Percentiles rank a stretch among this genome's conserved stretches.
phyloP scores from a whole-genome alignment of 2,329 filamentous ascomycete genomes.

The Penicillium sp. region DNA sequence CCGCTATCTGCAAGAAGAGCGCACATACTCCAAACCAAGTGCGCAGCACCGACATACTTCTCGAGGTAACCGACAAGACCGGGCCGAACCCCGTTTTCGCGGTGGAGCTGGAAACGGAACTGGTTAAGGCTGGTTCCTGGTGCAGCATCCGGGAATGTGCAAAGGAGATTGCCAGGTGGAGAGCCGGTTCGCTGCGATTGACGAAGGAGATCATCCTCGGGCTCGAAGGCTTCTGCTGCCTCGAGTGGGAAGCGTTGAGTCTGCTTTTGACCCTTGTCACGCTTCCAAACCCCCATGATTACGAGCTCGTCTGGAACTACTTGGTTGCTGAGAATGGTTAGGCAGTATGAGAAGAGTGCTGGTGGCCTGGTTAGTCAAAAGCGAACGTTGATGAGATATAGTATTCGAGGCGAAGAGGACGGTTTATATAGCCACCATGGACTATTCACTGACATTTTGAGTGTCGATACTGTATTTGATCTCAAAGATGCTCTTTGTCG shows the following conservation, averaged over 20 bases:
- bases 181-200: neutral
- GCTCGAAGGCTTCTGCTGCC: neutral
- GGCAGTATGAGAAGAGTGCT: neutral
- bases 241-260: neutral
- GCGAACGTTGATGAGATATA: neutral
- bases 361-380: neutral
- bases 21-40: conserved; percentile 6
- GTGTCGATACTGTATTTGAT: neutral
- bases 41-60: neutral
- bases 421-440: neutral
- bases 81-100: neutral
- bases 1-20: neutral
- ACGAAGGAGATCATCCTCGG: neutral
- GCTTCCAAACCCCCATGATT: neutral
- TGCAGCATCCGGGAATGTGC: neutral
- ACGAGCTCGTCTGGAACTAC: neutral
- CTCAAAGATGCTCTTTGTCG: neutral
- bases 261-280: neutral
- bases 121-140: neutral
- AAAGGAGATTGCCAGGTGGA: neutral
- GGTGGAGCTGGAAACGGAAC: conserved; percentile 1
- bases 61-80: neutral
- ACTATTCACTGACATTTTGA: neutral
- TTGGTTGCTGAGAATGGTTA: neutral
- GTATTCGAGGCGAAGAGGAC: neutral